These are phyloP conservation scores for Pyrenophora tritici-repentis DNA, from an alignment of 2,329 filamentous ascomycete genomes.

Conservation along the genomic window DNA sequence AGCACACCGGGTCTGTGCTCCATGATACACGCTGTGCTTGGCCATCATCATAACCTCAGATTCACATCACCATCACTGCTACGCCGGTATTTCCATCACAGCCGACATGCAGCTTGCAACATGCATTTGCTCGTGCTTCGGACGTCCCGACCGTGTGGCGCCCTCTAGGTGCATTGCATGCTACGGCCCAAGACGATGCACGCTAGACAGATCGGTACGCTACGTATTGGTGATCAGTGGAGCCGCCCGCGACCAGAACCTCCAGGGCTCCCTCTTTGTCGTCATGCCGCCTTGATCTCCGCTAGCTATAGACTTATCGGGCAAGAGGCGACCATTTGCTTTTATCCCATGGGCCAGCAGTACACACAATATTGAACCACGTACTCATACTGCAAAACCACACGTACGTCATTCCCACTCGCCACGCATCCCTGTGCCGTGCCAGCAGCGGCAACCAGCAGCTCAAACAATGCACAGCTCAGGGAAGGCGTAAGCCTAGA, in stretches of 20 bases:
- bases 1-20: constrained; percentile 11
- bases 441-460: background rate
- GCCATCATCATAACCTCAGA: background rate
- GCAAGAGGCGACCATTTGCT: background rate
- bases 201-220: constrained; percentile 11
- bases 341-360: background rate
- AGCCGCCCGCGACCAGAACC: constrained; percentile 14
- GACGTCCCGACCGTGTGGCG: constrained; percentile 13
- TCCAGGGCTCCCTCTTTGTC: constrained; percentile 18
- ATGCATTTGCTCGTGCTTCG: constrained; percentile 2
- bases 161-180: constrained; percentile 4
- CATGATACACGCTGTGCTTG: background rate
- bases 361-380: background rate
- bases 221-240: constrained; percentile 25
- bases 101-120: too few species aligned
- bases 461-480: background rate
- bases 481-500: constrained; percentile 2
- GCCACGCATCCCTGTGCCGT: constrained; percentile 12
- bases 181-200: constrained; percentile 1
- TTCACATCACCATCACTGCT: background rate
- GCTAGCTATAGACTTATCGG: constrained; percentile 7
- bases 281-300: constrained; percentile 28
- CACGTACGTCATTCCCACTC: constrained; percentile 23
- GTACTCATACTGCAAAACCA: background rate
- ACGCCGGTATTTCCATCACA: background rate